Conservation (phyloP, 2,329 filamentous ascomycete species). For the Diaporthe capsici region DNA sequence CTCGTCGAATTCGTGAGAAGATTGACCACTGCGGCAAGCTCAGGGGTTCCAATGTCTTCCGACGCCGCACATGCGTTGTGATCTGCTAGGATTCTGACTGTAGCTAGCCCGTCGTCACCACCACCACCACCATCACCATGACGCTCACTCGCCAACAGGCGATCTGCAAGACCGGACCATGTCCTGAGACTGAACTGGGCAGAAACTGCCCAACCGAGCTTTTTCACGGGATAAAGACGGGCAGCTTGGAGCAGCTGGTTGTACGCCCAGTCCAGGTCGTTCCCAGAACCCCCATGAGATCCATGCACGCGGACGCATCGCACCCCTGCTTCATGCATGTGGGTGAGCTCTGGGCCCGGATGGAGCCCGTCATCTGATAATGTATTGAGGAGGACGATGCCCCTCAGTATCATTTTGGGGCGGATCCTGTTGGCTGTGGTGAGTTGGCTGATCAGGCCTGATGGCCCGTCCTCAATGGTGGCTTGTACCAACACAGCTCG, state of each 20-base stretch:
- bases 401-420: neutral
- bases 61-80: conserved; percentile 15
- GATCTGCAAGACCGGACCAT: conserved; percentile 2
- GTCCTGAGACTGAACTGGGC: neutral
- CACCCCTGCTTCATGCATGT: conserved; percentile 11
- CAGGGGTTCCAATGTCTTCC: neutral
- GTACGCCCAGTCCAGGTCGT: conserved; percentile 3
- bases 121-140: neutral
- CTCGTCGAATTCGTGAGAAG: neutral
- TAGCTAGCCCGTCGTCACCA: neutral
- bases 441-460: neutral
- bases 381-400: neutral
- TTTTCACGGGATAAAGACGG: neutral
- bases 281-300: neutral
- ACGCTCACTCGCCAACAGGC: neutral
- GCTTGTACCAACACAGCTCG: neutral
- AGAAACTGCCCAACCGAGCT: neutral
- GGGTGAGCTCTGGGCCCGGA: neutral
- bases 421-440: neutral
- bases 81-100: conserved; percentile 1
- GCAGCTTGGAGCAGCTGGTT: neutral
- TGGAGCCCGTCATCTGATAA: neutral
- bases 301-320: conserved; percentile 7
- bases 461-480: neutral
- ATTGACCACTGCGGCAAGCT: neutral